A percentile compares a stretch with the other conserved stretches of the same genome.
These are phyloP conservation scores for Acanthamoeba castellanii DNA, from an alignment of 208 protist species.

Conservation along the genomic window DNA sequence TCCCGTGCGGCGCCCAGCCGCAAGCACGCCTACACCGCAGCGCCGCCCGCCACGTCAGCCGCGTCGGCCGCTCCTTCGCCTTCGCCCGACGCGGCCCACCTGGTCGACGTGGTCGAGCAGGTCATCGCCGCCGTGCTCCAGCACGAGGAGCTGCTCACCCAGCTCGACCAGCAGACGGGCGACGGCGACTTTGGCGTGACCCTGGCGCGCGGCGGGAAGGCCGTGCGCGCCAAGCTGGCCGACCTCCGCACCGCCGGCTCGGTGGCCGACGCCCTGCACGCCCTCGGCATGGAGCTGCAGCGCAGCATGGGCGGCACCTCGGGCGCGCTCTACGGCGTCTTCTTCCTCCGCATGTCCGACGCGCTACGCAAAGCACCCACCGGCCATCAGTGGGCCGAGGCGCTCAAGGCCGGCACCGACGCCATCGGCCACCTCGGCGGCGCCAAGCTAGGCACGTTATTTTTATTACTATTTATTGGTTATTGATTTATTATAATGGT, in stretches of 20 bases:
- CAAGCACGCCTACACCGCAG: neutral
- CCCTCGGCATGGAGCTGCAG: slow-evolving; percentile 36
- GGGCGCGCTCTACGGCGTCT: slow-evolving; percentile 71
- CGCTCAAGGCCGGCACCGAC: slow-evolving; percentile 27
- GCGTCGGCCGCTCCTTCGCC: neutral
- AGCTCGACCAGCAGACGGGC: slow-evolving; percentile 57
- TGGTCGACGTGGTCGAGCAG: neutral
- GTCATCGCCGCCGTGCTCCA: neutral
- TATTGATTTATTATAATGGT: no score
- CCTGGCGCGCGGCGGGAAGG: neutral
- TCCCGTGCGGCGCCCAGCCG: neutral
- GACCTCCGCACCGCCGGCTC: neutral
- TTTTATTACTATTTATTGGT: neutral
- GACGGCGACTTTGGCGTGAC: slow-evolving; percentile 69
- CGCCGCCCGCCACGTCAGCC: neutral
- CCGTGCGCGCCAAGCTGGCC: neutral
- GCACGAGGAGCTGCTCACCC: slow-evolving; percentile 35
- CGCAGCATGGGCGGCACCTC: slow-evolving; percentile 74
- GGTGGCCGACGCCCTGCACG: neutral
- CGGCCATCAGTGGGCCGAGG: neutral
- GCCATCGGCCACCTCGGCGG: slow-evolving; percentile 67
- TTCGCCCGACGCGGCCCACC: neutral
- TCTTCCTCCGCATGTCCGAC: slow-evolving; percentile 73
- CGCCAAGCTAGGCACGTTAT: slow-evolving; percentile 36
- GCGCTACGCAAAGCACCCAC: neutral